phyloP scores from a whole-genome alignment of 768 basidiomycete species.

The Russula sp. region DNA sequence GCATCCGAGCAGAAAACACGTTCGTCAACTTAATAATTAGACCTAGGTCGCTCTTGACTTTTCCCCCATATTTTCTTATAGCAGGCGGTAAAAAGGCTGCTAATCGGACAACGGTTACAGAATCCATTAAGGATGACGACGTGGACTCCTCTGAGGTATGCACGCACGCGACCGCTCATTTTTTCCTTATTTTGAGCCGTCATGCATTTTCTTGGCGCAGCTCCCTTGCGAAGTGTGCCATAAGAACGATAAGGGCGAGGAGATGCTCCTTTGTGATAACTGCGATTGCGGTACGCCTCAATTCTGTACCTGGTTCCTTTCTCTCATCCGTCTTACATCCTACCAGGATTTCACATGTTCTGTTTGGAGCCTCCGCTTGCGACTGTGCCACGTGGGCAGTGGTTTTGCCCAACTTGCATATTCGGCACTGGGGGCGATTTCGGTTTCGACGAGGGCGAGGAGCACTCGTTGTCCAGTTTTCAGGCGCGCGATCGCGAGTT shows the following conservation, averaged over 20 bases:
- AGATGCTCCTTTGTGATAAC: slow-evolving; percentile 89
- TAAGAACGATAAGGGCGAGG: slow-evolving; percentile 79
- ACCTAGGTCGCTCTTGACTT: slow-evolving; percentile 1
- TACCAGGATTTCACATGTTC: slow-evolving; percentile 88
- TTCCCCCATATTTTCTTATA: background rate
- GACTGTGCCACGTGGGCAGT: slow-evolving; percentile 85
- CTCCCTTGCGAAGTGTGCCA: slow-evolving; percentile 92
- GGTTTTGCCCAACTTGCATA: slow-evolving; percentile 93
- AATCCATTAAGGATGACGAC: slow-evolving; percentile 19
- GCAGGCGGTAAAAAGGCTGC: slow-evolving; percentile 21
- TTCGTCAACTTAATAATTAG: slow-evolving; percentile 18
- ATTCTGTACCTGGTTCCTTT: background rate
- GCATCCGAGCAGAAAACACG: slow-evolving; percentile 43
- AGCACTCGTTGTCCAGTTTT: slow-evolving; percentile 88
- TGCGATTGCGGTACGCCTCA: slow-evolving; percentile 64
- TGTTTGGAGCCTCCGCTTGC: slow-evolving; percentile 90
- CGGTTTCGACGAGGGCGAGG: slow-evolving; percentile 97
- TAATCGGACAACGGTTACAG: slow-evolving; percentile 11
- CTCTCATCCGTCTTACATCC: slow-evolving; percentile 1
- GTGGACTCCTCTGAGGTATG: slow-evolving; percentile 20
- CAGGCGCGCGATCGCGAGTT: slow-evolving; percentile 89
- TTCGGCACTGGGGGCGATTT: slow-evolving; percentile 91
- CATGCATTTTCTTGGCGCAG: slow-evolving; percentile 32
- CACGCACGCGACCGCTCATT: too few species aligned
- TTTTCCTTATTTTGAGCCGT: slow-evolving; percentile 9